phyloP scores from a whole-genome alignment of 805 yeast genomes.

The Groenewaldozyma tartarivorans region DNA sequence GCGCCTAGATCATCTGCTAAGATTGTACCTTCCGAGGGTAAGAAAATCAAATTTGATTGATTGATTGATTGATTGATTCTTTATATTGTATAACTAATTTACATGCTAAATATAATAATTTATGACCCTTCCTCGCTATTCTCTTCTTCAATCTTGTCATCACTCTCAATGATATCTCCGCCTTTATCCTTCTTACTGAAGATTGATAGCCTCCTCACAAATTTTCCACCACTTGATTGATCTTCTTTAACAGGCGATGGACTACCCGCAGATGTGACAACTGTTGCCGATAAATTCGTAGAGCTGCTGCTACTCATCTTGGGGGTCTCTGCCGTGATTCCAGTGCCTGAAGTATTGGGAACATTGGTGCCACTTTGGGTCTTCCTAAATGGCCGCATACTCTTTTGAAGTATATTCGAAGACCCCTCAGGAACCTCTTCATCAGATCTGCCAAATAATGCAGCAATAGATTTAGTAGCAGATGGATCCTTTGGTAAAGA shows the following conservation, averaged over 20 bases:
- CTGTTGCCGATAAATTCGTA: background rate
- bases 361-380: slow-evolving; percentile 1
- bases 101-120: too few species aligned
- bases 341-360: too few species aligned
- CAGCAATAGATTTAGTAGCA: slow-evolving; percentile 15
- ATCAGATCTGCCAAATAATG: slow-evolving; percentile 17
- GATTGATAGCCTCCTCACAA: slow-evolving; percentile 17
- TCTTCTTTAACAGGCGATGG: background rate
- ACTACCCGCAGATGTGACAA: background rate
- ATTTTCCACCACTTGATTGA: slow-evolving; percentile 10
- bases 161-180: slow-evolving; percentile 5
- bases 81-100: too few species aligned
- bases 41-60: slow-evolving; percentile 20
- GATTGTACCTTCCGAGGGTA: slow-evolving; percentile 84
- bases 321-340: too few species aligned
- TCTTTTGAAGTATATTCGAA: slow-evolving; percentile 15
- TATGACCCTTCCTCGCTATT: background rate
- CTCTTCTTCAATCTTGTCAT: background rate
- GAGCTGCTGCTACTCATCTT: background rate
- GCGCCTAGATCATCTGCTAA: slow-evolving; percentile 89
- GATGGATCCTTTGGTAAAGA: background rate
- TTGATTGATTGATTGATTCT: too few species aligned
- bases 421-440: slow-evolving; percentile 2
- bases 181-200: slow-evolving; percentile 17
- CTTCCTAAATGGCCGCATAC: slow-evolving; percentile 16